These are phyloP conservation scores for Rhynchospora tenuis DNA, from an alignment of 176 grass and related monocot species.

Conservation along the genomic window DNA sequence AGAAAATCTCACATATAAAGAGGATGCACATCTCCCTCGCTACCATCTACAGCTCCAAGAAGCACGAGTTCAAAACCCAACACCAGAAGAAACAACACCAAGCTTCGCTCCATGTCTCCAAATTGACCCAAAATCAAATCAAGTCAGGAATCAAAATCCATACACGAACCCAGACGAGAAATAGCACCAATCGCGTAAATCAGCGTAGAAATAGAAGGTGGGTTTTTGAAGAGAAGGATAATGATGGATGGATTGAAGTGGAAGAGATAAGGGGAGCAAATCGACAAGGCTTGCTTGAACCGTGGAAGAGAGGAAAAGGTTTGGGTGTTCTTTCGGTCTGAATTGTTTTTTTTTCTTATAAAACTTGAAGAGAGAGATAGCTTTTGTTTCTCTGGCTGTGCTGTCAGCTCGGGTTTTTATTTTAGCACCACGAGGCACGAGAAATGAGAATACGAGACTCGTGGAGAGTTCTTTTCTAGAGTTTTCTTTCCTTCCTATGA, in stretches of 20 bases:
- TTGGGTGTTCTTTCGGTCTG: neutral
- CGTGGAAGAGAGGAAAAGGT: neutral
- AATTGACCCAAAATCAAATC: neutral
- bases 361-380: neutral
- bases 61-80: neutral
- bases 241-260: neutral
- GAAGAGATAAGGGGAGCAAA: constrained; percentile 1
- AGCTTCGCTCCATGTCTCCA: constrained; percentile 15
- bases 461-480: neutral
- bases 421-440: neutral
- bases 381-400: neutral
- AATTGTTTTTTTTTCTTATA: neutral
- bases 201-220: neutral
- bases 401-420: constrained; percentile 19
- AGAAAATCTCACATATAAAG: constrained; percentile 33
- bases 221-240: neutral
- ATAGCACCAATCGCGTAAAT: neutral
- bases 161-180: neutral
- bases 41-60: neutral
- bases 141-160: constrained; percentile 19
- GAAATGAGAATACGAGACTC: no score
- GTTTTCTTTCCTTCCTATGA: neutral
- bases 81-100: constrained; percentile 14
- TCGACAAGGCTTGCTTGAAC: neutral
- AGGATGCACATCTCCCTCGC: constrained; percentile 41